A percentile compares a stretch with the other conserved stretches of the same genome.
Conservation (phyloP, 352 stramenopile genomes). For the Phytophthora colocasiae region DNA sequence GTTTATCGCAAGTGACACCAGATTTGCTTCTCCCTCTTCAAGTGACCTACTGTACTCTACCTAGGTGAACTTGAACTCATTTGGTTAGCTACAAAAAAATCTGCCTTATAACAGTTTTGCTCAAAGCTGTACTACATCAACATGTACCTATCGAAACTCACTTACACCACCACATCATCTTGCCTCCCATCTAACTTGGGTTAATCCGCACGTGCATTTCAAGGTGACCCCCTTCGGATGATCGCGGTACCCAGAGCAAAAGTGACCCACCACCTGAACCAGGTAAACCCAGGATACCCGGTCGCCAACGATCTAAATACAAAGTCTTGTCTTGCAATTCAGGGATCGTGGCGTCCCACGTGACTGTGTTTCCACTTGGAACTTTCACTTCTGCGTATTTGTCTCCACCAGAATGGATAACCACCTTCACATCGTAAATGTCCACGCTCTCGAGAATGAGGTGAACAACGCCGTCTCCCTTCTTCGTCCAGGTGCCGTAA, state of each 20-base stretch:
- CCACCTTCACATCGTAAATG: slow-evolving; percentile 26
- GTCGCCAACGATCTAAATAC: slow-evolving; percentile 33
- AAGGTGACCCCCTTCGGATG: slow-evolving; percentile 38
- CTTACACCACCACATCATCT: neutral
- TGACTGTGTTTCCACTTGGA: slow-evolving; percentile 16
- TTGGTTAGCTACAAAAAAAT: neutral
- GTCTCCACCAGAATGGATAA: slow-evolving; percentile 29
- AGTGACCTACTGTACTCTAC: neutral
- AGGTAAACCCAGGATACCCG: slow-evolving; percentile 19
- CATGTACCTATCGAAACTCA: neutral
- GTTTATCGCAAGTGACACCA: neutral
- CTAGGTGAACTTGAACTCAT: neutral
- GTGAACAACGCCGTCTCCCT: slow-evolving; percentile 32
- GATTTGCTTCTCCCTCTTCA: neutral
- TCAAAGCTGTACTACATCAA: neutral
- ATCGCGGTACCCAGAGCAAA: slow-evolving; percentile 48
- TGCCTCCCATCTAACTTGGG: slow-evolving; percentile 23
- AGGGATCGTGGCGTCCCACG: slow-evolving; percentile 24
- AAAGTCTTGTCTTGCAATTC: slow-evolving; percentile 31
- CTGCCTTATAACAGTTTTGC: too few species aligned
- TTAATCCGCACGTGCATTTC: slow-evolving; percentile 39
- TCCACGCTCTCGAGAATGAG: slow-evolving; percentile 30
- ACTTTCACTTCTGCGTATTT: slow-evolving; percentile 27
- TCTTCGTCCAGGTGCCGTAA: slow-evolving; percentile 36
- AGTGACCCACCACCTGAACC: slow-evolving; percentile 27